Evolutionary conservation across 2,329 filamentous ascomycete genomes (phyloP), one percentile per base, ranked within the genome.

Genomic region (Botrytis paeoniae): DNA sequence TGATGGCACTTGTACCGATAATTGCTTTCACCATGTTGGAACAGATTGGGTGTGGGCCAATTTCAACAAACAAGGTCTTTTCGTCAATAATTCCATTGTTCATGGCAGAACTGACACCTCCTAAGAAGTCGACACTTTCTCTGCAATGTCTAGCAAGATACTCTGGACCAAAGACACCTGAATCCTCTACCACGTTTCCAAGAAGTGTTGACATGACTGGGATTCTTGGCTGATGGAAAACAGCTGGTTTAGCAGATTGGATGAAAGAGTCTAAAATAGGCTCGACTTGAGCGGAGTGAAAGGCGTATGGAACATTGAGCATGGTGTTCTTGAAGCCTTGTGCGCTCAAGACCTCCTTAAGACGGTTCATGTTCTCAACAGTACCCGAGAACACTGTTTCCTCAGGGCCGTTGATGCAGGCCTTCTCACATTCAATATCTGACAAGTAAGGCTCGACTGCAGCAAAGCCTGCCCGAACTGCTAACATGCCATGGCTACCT

Each of bases 401-500:
- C 65, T 89, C 85, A 0, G 91, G 90, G 0, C 91, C 89, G 77
- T 96, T 96, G 81, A 94, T 87, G 83, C 93, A 96, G 25, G 93
- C 91, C 69, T 84, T 80, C 6, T 81, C 76, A n/a, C 73, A 51
- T 8, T 69, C 35, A n/a, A 69, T 41, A 22, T 70, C 25, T 14
- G 73, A 72, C 54, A 74, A 51, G 54, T 72, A 62, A 25, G 72
- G 63, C 18, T 74, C 43, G 4, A 76, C 62, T 25, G 63, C 64
- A 29, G 54, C 22, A 16, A 79, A 82, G 64, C 80, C 74, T 72
- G 77, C 61, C 12, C 80, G 79, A 0, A 91, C 87, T 25, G 88
- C 87, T 41, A 92, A 80, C 89, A 92, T 92, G 39, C 86, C 86
- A 78, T 94, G 92, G 16, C 88, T 92, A 73, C 89, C 87, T 12